These are phyloP conservation scores for Fusarium mangiferae DNA, from an alignment of 2,329 filamentous ascomycete species.

Conservation along the genomic window DNA sequence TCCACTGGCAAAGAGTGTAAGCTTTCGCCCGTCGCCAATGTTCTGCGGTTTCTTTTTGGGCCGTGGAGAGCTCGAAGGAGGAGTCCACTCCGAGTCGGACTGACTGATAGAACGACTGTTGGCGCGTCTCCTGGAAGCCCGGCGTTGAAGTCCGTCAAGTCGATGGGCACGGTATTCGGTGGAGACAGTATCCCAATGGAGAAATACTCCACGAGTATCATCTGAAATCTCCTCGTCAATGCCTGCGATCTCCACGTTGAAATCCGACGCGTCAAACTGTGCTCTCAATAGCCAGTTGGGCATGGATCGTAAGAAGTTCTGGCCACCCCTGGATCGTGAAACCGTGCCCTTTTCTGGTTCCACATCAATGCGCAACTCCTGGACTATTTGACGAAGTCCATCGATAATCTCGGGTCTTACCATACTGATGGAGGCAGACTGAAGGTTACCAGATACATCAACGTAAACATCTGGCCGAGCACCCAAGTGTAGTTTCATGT, in stretches of 20 bases:
- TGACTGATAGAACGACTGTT: constrained; percentile 77
- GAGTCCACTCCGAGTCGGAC: constrained; percentile 70
- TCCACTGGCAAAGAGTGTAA: constrained; percentile 83
- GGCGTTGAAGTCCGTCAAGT: constrained; percentile 70
- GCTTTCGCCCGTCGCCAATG: constrained; percentile 79
- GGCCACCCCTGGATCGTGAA: constrained; percentile 61
- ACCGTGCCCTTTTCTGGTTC: constrained; percentile 66
- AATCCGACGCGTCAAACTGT: constrained; percentile 86
- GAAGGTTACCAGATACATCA: constrained; percentile 79
- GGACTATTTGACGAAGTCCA: constrained; percentile 89
- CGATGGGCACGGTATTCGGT: constrained; percentile 89
- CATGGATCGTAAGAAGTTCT: constrained; percentile 79
- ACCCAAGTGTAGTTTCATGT: constrained; percentile 85
- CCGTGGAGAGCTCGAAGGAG: constrained; percentile 53
- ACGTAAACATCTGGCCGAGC: constrained; percentile 89
- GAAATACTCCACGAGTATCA: constrained; percentile 81
- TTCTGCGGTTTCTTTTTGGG: constrained; percentile 63
- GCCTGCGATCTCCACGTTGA: constrained; percentile 90
- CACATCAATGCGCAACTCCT: constrained; percentile 79
- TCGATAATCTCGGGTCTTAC: constrained; percentile 92
- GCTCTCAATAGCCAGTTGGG: constrained; percentile 88
- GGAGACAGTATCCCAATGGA: constrained; percentile 89
- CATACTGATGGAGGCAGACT: constrained; percentile 90
- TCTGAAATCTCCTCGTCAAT: constrained; percentile 85
- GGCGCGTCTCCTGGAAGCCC: constrained; percentile 73